Evolutionary conservation across 306 rosid genomes (phyloP).

Genomic region (Astragalus membranaceus): DNA sequence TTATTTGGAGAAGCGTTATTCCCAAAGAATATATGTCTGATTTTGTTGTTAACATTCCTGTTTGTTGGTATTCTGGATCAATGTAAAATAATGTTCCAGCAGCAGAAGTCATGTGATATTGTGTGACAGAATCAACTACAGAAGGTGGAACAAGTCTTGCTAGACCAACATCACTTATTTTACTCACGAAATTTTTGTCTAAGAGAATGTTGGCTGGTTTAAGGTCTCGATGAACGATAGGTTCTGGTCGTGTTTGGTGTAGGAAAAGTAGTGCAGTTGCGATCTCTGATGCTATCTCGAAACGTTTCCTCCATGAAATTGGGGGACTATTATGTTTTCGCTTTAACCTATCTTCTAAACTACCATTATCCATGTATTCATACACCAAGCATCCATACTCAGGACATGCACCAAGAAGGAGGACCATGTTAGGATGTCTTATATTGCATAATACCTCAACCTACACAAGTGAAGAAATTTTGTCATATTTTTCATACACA

Average conservation of each 20-base stretch:
- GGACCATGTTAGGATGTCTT: constrained; percentile 54
- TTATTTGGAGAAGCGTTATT: constrained; percentile 68
- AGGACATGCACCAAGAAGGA: constrained; percentile 58
- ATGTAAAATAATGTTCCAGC: constrained; percentile 97
- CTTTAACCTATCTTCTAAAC: constrained; percentile 47
- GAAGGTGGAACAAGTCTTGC: constrained; percentile 76
- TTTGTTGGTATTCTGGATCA: constrained; percentile 87
- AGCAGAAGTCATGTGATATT: constrained; percentile 75
- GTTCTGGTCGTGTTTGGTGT: constrained; percentile 92
- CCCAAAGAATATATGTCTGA: constrained; percentile 88
- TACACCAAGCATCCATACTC: constrained; percentile 55
- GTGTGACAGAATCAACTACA: constrained; percentile 72
- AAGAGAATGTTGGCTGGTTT: constrained; percentile 91
- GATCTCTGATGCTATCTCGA: constrained; percentile 71
- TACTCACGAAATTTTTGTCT: constrained; percentile 71
- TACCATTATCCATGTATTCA: constrained; percentile 51
- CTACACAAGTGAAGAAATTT: constrained; percentile 4
- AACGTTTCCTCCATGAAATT: constrained; percentile 56
- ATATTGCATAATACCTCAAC: constrained; percentile 47
- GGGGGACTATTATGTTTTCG: constrained; percentile 23
- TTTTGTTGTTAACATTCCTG: constrained; percentile 71
- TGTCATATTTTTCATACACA: neutral
- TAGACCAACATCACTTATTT: constrained; percentile 91
- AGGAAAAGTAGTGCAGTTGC: constrained; percentile 85
- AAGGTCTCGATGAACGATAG: constrained; percentile 90